phyloP scores from a whole-genome alignment of 2,329 filamentous ascomycete genomes.

The Plenodomus tracheiphilus region DNA sequence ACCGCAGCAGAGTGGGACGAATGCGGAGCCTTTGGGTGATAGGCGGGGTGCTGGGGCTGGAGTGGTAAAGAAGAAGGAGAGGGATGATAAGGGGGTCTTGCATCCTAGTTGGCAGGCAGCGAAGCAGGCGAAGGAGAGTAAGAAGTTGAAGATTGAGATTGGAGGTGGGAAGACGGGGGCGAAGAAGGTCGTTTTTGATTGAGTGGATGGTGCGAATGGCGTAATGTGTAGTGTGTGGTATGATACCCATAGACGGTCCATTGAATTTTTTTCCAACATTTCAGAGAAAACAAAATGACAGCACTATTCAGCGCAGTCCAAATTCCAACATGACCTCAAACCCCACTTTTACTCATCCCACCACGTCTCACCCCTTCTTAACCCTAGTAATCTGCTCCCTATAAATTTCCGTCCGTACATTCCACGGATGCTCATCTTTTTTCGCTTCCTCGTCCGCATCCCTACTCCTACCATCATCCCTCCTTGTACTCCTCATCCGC shows the following conservation, averaged over 20 bases:
- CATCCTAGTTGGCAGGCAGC: slow-evolving; percentile 70
- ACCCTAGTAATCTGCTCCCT: not conserved
- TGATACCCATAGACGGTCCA: no score
- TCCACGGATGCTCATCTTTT: not conserved
- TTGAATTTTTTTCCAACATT: no score
- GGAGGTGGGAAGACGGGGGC: slow-evolving; percentile 53
- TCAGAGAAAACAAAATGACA: not conserved
- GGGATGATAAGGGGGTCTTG: slow-evolving; percentile 57
- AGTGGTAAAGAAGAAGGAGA: slow-evolving; percentile 35
- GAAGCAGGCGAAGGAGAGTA: slow-evolving; percentile 61
- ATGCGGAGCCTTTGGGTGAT: slow-evolving; percentile 31
- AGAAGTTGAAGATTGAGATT: slow-evolving; percentile 47
- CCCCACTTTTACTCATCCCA: not conserved
- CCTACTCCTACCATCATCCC: no score
- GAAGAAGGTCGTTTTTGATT: slow-evolving; percentile 67
- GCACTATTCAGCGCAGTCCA: no score
- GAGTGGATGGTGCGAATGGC: not conserved
- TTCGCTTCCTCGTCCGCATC: not conserved
- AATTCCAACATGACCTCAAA: not conserved
- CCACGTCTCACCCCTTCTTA: not conserved
- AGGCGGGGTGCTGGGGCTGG: slow-evolving; percentile 46
- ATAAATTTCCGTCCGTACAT: not conserved
- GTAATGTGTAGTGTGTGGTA: not conserved
- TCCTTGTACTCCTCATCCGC: not conserved
- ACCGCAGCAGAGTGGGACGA: slow-evolving; percentile 37